Evolutionary conservation across 2,329 filamentous ascomycete species (phyloP), one percentile per base, ranked within the genome.

Genomic region (Colletotrichum destructivum): DNA sequence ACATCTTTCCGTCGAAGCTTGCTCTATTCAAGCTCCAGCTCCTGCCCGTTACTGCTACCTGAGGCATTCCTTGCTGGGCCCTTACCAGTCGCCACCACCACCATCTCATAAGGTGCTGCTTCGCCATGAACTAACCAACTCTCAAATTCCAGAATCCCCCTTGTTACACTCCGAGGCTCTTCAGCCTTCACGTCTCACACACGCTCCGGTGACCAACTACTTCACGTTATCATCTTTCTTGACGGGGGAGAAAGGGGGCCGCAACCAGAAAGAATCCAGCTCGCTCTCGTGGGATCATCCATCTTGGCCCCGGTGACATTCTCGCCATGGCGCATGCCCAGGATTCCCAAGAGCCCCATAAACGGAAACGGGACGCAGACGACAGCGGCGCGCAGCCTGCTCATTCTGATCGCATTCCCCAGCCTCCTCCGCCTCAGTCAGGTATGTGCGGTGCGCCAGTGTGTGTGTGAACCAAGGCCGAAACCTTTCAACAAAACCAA

Each of bases 341-440:
- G 73, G 83, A 84, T 42, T 64, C 71, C 46, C 74, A 78, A 65
- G 83, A 86, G 66, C 78, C 81, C 74, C 81, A 83, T 78, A 87
- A 87, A 80, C 84, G 85, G 74, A 87, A 87, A 77, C 84, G 85
- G 75, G 84, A 85, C 73, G 76, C 80, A 69, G 84, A 87, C 75
- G 85, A 87, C 76, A 80, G 76, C 74, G 82, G 81, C 75, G 78
- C 75, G 70, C 83, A 83, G 75, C 76, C 77, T 73, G 74, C 76
- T 59, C 81, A 81, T 71, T 74, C 79, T 73, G 81, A 82, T 74
- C 81, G 81, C 72, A 83, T 83, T 73, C 83, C 82, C 73, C 85
- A 85, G 77, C 84, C 82, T 77, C 81, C 81, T 72, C 82, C 81
- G 71, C 81, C 82, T 73, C 83, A 84, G 74, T 83, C 83, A 81